Percentiles rank a stretch among this genome's conserved stretches.
These are phyloP conservation scores for Orbilia oligospora DNA, from an alignment of 2,329 filamentous ascomycete species.

Conservation along the genomic window DNA sequence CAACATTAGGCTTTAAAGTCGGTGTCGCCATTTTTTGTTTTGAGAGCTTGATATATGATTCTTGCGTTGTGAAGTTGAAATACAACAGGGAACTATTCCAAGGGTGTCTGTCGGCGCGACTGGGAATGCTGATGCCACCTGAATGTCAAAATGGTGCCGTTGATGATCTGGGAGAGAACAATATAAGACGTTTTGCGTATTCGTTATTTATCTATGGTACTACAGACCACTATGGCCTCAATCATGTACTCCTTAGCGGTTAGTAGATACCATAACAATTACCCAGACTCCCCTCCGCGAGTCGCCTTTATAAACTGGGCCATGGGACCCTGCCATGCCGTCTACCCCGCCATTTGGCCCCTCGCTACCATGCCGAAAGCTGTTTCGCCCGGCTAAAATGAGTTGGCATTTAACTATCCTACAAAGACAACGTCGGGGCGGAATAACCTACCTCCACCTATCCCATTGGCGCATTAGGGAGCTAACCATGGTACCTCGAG, in stretches of 20 bases:
- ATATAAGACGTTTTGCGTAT: neutral
- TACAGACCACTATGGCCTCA: neutral
- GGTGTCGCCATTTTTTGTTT: constrained; percentile 31
- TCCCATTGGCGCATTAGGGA: constrained; percentile 14
- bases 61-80: constrained; percentile 38
- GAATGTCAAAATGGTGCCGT: neutral
- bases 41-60: neutral
- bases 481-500: constrained; percentile 14
- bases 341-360: constrained; percentile 23
- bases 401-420: constrained; percentile 40
- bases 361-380: constrained; percentile 52
- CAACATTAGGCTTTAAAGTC: constrained; percentile 86
- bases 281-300: neutral
- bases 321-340: constrained; percentile 1
- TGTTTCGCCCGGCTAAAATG: constrained; percentile 43
- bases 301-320: constrained; percentile 6
- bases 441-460: constrained; percentile 50
- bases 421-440: constrained; percentile 38
- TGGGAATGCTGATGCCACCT: neutral
- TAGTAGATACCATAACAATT: neutral
- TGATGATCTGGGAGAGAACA: neutral
- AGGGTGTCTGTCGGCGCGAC: neutral
- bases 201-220: neutral
- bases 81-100: constrained; percentile 22
- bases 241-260: neutral